Percentiles rank a stretch among this genome's conserved stretches.
Conservation (phyloP, 768 basidiomycete species). For the Terana coerulea region DNA sequence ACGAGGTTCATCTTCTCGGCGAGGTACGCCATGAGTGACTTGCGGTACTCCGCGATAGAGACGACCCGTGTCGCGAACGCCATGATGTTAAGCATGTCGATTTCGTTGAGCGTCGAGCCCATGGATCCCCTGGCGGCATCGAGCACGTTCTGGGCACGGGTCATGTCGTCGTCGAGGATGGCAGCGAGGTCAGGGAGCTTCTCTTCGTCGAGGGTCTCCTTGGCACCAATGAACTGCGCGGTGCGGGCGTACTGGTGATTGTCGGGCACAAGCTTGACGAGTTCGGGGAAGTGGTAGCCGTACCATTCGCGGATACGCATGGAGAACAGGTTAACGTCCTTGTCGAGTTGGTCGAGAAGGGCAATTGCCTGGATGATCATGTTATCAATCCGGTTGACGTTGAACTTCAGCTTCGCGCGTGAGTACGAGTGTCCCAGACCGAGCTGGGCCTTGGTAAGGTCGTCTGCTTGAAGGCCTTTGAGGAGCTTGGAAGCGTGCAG, state of each 20-base stretch:
- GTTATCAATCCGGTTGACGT: slow-evolving; percentile 94
- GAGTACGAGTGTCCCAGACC: slow-evolving; percentile 98
- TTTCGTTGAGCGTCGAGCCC: slow-evolving; percentile 86
- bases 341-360: slow-evolving; percentile 97
- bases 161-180: slow-evolving; percentile 80
- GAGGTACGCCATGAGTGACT: slow-evolving; percentile 81
- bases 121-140: slow-evolving; percentile 94
- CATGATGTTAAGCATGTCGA: slow-evolving; percentile 95
- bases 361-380: slow-evolving; percentile 99
- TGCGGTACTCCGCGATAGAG: slow-evolving; percentile 91
- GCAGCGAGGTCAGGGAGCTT: slow-evolving; percentile 75
- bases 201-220: slow-evolving; percentile 74
- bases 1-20: slow-evolving; percentile 98
- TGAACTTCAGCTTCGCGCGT: slow-evolving; percentile 96
- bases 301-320: slow-evolving; percentile 99
- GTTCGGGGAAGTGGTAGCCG: slow-evolving; percentile 98
- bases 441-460: slow-evolving; percentile 90
- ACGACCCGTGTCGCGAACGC: slow-evolving; percentile 89
- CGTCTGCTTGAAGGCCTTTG: slow-evolving; percentile 82
- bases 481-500: slow-evolving; percentile 87
- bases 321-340: slow-evolving; percentile 97
- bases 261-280: slow-evolving; percentile 89
- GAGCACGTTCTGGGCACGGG: slow-evolving; percentile 87
- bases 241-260: slow-evolving; percentile 90
- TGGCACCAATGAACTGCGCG: slow-evolving; percentile 86